Evolutionary conservation across 225 moss, liverwort and hornwort genomes (phyloP), one percentile per base, ranked within the genome.

Genomic region (Thuidium tamariscinum): DNA sequence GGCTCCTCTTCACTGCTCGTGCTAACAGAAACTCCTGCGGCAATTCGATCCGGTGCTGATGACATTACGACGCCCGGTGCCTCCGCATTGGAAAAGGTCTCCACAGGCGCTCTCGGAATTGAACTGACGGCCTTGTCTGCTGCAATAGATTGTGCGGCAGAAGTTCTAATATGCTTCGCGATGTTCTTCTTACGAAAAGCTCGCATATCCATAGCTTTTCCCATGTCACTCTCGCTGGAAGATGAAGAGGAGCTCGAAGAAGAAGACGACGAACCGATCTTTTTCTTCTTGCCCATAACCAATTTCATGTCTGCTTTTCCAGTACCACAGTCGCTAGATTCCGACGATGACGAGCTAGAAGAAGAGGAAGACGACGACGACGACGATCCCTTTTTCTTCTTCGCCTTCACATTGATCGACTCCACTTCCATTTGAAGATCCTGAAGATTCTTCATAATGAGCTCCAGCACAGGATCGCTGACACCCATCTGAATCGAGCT

Each of bases 171-270:
- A 2, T 69, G 71, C 85, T 90, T 89, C 59, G 15, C 51, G 18
- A 57, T 32, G 48, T 79, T 85, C 72, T 83, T 93, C 73, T 86
- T 84, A 5, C 92, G 92, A 54, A 92, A 6, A 13, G 86, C 83
- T 83, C 92, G 89, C 90, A 93, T 92, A 11, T 92, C 89, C 84
- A 92, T 84, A 52, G 74, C 87, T 66, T 82, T 89, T 5, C 93
- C 89, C 39, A 49, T 60, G n/a, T 89, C 90, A 63, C 89, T 89
- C 37, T 89, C 92, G 68, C 89, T 86, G 12, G 93, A 92, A 9
- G 91, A 90, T 4, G 89, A 88, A 26, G 89, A 88, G 32, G 91
- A 89, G 76, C 83, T 86, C 29, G 89, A 89, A 27, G 90, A 89
- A 34, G 92, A 91, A 25, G 93, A 91, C 3, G 85, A 87, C 29